These are phyloP conservation scores for Scytalidium sp. DNA, from an alignment of 2,329 filamentous ascomycete genomes.

Conservation along the genomic window DNA sequence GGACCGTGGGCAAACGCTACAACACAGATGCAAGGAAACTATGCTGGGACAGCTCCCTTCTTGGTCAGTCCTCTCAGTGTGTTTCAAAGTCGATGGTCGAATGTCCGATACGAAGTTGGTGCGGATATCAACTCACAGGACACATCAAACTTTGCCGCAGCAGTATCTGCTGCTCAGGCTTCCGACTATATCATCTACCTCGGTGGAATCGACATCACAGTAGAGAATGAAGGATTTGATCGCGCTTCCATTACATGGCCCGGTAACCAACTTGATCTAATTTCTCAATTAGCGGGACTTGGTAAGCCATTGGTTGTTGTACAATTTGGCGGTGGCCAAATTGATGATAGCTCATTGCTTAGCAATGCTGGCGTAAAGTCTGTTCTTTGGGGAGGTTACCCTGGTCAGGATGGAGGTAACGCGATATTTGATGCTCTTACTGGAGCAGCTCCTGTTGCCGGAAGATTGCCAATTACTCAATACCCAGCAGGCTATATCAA, in stretches of 20 bases:
- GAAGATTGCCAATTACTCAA: slow-evolving; percentile 50
- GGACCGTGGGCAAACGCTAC: slow-evolving; percentile 15
- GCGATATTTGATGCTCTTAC: slow-evolving; percentile 51
- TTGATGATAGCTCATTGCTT: slow-evolving; percentile 49
- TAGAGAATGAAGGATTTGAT: slow-evolving; percentile 48
- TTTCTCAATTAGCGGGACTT: slow-evolving; percentile 39
- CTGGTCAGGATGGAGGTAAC: slow-evolving; percentile 53
- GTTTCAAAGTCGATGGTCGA: slow-evolving; percentile 31
- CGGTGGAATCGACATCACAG: slow-evolving; percentile 49
- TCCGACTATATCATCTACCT: slow-evolving; percentile 50
- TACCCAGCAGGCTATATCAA: slow-evolving; percentile 49
- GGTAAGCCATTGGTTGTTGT: slow-evolving; percentile 47
- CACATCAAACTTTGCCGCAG: slow-evolving; percentile 21
- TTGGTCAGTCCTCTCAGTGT: slow-evolving; percentile 36
- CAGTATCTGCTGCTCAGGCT: slow-evolving; percentile 34
- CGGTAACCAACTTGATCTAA: slow-evolving; percentile 45
- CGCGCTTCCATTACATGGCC: slow-evolving; percentile 48
- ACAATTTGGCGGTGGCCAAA: slow-evolving; percentile 42
- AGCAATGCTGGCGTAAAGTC: slow-evolving; percentile 44
- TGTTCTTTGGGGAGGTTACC: slow-evolving; percentile 55
- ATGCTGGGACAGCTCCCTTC: slow-evolving; percentile 11
- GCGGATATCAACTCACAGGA: slow-evolving; percentile 26
- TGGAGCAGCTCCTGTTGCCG: slow-evolving; percentile 46
- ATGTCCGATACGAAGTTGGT: slow-evolving; percentile 26
- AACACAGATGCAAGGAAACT: slow-evolving; percentile 11